Percentiles rank a stretch among this genome's conserved stretches.
Evolutionary conservation across 1,139 yeast species (phyloP).

Genomic region (Debaryomyces psychrophilus): DNA sequence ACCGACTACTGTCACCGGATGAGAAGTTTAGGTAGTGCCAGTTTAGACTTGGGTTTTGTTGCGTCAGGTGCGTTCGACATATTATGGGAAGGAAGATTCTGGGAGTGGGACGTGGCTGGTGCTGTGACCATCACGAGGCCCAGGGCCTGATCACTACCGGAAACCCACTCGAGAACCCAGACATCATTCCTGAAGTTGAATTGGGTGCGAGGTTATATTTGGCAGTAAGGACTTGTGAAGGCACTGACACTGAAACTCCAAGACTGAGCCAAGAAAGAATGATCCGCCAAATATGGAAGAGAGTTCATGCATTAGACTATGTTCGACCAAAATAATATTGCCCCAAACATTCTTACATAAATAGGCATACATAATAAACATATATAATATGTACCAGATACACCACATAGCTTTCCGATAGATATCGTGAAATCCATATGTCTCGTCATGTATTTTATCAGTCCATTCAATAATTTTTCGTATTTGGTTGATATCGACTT

Average conservation of each 20-base stretch:
- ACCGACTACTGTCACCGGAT: slow-evolving; percentile 12
- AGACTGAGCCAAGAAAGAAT: slow-evolving; percentile 12
- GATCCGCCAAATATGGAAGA: slow-evolving; percentile 13
- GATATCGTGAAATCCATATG: background rate
- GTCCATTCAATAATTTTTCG: background rate
- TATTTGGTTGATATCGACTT: background rate
- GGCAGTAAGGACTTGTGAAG: slow-evolving; percentile 11
- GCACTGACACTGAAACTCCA: slow-evolving; percentile 9
- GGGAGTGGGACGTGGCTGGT: slow-evolving; percentile 15
- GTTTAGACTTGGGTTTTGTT: slow-evolving; percentile 13
- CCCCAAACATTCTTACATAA: background rate
- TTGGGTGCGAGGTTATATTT: slow-evolving; percentile 14
- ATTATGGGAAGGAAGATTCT: slow-evolving; percentile 14
- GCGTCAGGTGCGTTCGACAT: slow-evolving; percentile 14
- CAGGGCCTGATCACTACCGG: slow-evolving; percentile 12
- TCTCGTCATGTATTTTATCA: background rate
- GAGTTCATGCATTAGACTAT: slow-evolving; percentile 11
- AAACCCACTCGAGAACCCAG: slow-evolving; percentile 10
- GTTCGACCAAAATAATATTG: slow-evolving; percentile 9
- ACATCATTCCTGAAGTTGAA: slow-evolving; percentile 8
- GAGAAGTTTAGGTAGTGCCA: slow-evolving; percentile 13
- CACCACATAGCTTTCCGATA: background rate
- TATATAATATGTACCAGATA: background rate
- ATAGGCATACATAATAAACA: background rate
- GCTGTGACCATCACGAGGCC: slow-evolving; percentile 14